Conservation (phyloP, 2,329 filamentous ascomycete species). For the Pezicula neosporulosa region DNA sequence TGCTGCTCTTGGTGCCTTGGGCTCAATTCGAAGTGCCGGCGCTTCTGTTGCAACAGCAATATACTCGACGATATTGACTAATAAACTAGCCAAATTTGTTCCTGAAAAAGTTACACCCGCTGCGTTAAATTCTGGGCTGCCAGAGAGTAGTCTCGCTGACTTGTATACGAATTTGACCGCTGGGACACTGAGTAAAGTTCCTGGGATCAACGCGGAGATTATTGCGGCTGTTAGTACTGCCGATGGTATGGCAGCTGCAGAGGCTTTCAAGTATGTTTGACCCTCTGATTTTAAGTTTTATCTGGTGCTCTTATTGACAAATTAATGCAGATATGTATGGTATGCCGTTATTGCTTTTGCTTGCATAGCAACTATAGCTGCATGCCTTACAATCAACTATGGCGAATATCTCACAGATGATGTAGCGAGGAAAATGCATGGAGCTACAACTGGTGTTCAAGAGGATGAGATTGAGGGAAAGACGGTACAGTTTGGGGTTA, state of each 20-base stretch:
- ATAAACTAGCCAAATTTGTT: conserved; percentile 29
- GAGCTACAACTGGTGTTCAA: not conserved
- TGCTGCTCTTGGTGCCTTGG: conserved; percentile 30
- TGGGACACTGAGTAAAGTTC: conserved; percentile 2
- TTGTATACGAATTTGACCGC: conserved; percentile 4
- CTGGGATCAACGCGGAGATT: conserved; percentile 6
- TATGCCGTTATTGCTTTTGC: conserved; percentile 9
- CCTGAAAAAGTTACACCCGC: conserved; percentile 28
- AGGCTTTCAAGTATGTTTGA: conserved; percentile 2
- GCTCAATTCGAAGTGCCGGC: conserved; percentile 33
- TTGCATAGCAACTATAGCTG: conserved; percentile 1
- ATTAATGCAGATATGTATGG: conserved; percentile 3
- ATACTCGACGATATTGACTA: conserved; percentile 32
- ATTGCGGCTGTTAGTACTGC: conserved; percentile 1
- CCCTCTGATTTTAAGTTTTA: not conserved
- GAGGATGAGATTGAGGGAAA: not conserved
- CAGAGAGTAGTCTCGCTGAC: conserved; percentile 9
- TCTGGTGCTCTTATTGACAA: not conserved
- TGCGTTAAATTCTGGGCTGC: conserved; percentile 33
- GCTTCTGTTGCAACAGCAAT: conserved; percentile 30
- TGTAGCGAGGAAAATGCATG: conserved; percentile 9
- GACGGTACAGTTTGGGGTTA: too few species aligned
- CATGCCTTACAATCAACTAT: conserved; percentile 6
- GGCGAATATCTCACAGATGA: conserved; percentile 9
- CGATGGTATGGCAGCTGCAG: conserved; percentile 1